A percentile compares a stretch with the other conserved stretches of the same genome.
These are phyloP conservation scores for Gossypium rotundifolium DNA, from an alignment of 345 rosid genomes.

Conservation along the genomic window DNA sequence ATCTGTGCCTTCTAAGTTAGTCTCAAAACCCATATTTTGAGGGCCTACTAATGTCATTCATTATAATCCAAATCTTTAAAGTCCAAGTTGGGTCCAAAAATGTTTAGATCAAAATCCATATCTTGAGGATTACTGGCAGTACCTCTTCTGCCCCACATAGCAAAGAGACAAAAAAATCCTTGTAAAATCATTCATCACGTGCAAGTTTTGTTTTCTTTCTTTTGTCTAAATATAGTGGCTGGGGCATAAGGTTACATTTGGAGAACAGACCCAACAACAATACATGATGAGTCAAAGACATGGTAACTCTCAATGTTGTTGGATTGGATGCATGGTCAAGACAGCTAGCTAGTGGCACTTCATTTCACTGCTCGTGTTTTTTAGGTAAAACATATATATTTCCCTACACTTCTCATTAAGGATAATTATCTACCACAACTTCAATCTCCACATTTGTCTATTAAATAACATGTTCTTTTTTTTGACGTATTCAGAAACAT, in stretches of 20 bases:
- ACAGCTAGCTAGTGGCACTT: background rate
- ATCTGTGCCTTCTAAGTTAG: too few relatives aligned
- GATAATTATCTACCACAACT: background rate
- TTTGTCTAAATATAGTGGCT: background rate
- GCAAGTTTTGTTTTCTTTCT: background rate
- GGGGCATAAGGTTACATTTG: constrained; percentile 4
- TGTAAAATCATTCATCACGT: constrained; percentile 4
- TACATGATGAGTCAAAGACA: background rate
- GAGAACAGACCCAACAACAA: background rate
- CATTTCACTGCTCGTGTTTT: background rate
- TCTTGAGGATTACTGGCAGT: too few relatives aligned
- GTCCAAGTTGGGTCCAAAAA: too few relatives aligned
- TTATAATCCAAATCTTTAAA: too few relatives aligned
- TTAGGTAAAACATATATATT: background rate
- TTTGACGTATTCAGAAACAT: background rate
- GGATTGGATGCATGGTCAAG: constrained; percentile 6
- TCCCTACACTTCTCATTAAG: background rate
- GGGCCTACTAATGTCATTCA: too few relatives aligned
- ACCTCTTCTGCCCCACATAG: background rate
- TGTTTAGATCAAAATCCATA: too few relatives aligned
- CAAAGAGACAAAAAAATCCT: constrained; percentile 5
- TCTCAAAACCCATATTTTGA: too few relatives aligned
- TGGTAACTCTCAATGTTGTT: background rate
- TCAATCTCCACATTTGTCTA: background rate
- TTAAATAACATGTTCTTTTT: background rate